A percentile compares a stretch with the other conserved stretches of the same genome.
Evolutionary conservation across 140 eudicot genomes (phyloP).

Genomic region (Senecio squalidus): DNA sequence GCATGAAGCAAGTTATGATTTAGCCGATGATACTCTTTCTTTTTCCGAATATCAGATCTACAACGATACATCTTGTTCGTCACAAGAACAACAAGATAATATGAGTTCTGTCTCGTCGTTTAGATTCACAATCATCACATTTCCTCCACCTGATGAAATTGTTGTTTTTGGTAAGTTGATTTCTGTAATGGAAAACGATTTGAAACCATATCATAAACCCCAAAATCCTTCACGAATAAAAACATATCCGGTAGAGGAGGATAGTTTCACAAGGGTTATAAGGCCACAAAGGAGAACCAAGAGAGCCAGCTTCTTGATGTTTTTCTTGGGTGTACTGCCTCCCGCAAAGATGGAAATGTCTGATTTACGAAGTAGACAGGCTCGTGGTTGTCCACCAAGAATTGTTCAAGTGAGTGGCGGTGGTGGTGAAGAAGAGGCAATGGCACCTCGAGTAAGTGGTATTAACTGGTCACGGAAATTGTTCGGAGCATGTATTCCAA

Average conservation of each 20-base stretch:
- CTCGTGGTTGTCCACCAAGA: conserved; percentile 18
- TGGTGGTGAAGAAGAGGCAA: conserved; percentile 3
- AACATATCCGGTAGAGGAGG: conserved; percentile 10
- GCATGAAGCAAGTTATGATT: conserved; percentile 26
- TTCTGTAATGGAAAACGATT: conserved; percentile 14
- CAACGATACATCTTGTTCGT: conserved; percentile 21
- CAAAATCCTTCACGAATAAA: not conserved
- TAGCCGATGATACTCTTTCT: conserved; percentile 28
- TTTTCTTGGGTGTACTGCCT: conserved; percentile 24
- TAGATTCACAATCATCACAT: conserved; percentile 9
- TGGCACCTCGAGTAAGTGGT: conserved; percentile 14
- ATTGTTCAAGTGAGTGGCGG: conserved; percentile 8
- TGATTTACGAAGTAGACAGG: conserved; percentile 39
- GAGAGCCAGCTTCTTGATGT: conserved; percentile 20
- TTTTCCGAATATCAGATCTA: conserved; percentile 29
- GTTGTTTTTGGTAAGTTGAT: conserved; percentile 39
- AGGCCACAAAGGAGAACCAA: conserved; percentile 7
- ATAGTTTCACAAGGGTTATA: not conserved
- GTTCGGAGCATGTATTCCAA: conserved; percentile 27
- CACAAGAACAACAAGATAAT: conserved; percentile 7
- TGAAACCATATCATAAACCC: not conserved
- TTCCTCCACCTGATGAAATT: conserved; percentile 24
- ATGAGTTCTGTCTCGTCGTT: conserved; percentile 32
- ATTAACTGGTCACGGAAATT: conserved; percentile 22
- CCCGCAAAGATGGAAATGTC: conserved; percentile 30